phyloP scores from a whole-genome alignment of 2,329 filamentous ascomycete genomes.

The Aureobasidium sp. region DNA sequence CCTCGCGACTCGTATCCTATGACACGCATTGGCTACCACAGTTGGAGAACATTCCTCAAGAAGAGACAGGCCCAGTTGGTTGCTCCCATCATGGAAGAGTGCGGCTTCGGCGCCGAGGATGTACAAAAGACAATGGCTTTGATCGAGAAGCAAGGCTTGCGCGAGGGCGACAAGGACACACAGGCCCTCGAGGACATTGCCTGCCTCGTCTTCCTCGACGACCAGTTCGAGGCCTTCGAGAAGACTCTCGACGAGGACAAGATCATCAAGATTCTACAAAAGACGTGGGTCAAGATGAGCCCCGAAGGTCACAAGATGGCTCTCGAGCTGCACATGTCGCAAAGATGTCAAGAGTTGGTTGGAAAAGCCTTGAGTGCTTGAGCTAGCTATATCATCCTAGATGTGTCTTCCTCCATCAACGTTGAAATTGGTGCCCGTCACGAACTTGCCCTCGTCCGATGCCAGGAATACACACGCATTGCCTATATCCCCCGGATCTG shows the following conservation, averaged over 20 bases:
- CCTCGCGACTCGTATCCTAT: conserved; percentile 64
- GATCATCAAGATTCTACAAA: conserved; percentile 59
- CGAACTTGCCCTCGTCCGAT: conserved; percentile 62
- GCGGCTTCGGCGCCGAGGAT: conserved; percentile 45
- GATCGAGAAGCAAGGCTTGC: conserved; percentile 70
- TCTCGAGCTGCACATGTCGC: conserved; percentile 56
- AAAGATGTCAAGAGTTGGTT: conserved; percentile 53
- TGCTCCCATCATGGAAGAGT: conserved; percentile 42
- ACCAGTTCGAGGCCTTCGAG: conserved; percentile 77
- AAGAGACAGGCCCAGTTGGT: conserved; percentile 62
- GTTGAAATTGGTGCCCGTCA: conserved; percentile 64
- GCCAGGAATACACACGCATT: conserved; percentile 63
- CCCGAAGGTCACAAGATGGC: conserved; percentile 54
- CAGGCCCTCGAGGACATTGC: conserved; percentile 78
- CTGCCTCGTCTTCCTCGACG: conserved; percentile 79
- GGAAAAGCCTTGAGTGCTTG: conserved; percentile 49
- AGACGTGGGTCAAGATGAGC: conserved; percentile 73
- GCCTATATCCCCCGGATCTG: conserved; percentile 57
- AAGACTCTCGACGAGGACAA: conserved; percentile 67
- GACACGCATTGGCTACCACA: conserved; percentile 67
- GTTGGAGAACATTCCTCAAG: conserved; percentile 68
- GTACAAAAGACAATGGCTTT: conserved; percentile 57
- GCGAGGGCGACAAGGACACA: conserved; percentile 53
- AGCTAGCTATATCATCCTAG: conserved; percentile 11
- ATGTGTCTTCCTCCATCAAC: conserved; percentile 48